Base-by-base conservation (phyloP, 2,329 filamentous ascomycete species). In the Sporothrix luriei region DNA sequence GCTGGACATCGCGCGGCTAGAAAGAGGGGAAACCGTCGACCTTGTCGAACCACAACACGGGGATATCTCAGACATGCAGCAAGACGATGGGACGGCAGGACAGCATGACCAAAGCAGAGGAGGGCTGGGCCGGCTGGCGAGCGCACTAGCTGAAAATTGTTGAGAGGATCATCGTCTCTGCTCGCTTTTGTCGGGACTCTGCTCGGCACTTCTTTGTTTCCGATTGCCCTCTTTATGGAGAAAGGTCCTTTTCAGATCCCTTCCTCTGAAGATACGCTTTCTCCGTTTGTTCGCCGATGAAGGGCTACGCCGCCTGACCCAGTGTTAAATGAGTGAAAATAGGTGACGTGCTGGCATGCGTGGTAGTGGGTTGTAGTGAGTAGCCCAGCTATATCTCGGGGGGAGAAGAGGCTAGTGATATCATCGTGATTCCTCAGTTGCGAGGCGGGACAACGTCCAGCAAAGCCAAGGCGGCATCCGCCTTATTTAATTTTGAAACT, bases 11-110 rank as follows among this genome's bases (percentile, higher is more conserved):
- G n/a, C 11, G 64, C 38, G 26, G 49, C 64, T 1, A 26, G 6
- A 57, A 67, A 67, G 65, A 67, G 65, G 65, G 65, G 51, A 67
- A 67, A 33, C 19, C 21, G 57, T 24, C n/a, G 40, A 59, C 19
- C 52, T n/a, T 29, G 11, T 46, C 57, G 46, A 33, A 24, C 43
- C 46, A 65, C 61, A 4, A 40, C 48, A 51, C 26, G 43, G 62
- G 43, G 19, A 33, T 33, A 65, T 38, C 46, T 65, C 62, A 51
- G 46, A 51, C 62, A 65, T 65, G 62, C 62, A 65, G 62, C 6
- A 33, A 65, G 24, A 29, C 16, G n/a, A 61, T 16, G 26, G 33
- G 16, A 24, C 33, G n/a, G 13, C n/a, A 65, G 16, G 43, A n/a
- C 16, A n/a, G n/a, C 24, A 49, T 4, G 24, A 49, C 43, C 10